These are phyloP conservation scores for Truncatella angustata DNA, from an alignment of 2,329 filamentous ascomycete species.

Conservation along the genomic window DNA sequence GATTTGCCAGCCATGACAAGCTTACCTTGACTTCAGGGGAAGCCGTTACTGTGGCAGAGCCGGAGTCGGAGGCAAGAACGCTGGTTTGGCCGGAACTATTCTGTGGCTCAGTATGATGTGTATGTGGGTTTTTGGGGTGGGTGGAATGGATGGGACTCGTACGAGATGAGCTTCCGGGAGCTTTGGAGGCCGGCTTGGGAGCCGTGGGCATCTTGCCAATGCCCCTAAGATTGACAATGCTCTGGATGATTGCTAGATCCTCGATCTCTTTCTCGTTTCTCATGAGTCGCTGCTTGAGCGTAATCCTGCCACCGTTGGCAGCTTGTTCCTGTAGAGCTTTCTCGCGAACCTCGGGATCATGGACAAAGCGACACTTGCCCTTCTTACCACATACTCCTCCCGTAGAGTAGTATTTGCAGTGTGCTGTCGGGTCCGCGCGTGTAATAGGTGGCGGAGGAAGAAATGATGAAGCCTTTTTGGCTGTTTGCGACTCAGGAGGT, in stretches of 20 bases:
- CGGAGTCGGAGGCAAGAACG: conserved; percentile 7
- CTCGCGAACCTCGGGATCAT: conserved; percentile 62
- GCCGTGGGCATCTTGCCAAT: conserved; percentile 40
- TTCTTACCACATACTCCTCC: conserved; percentile 69
- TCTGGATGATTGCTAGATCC: conserved; percentile 63
- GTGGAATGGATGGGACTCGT: conserved; percentile 12
- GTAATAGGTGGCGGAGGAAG: conserved; percentile 49
- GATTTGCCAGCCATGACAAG: background rate
- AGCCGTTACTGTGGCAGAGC: background rate
- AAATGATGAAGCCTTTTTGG: conserved; percentile 37
- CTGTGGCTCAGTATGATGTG: background rate
- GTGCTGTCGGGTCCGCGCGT: conserved; percentile 58
- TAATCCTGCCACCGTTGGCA: conserved; percentile 63
- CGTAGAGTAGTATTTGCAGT: conserved; percentile 71
- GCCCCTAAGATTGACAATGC: conserved; percentile 63
- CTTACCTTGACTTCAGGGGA: conserved; percentile 2
- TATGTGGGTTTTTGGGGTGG: background rate
- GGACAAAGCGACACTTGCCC: conserved; percentile 73
- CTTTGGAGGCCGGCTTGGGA: conserved; percentile 21
- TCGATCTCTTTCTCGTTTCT: conserved; percentile 69
- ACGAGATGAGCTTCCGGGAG: conserved; percentile 22
- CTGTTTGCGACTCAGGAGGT: conserved; percentile 54
- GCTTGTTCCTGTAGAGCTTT: conserved; percentile 63
- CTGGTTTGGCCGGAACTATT: conserved; percentile 8
- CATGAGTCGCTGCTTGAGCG: conserved; percentile 62